Conservation (phyloP, 2,329 filamentous ascomycete species). For the Aspergillus tanneri region DNA sequence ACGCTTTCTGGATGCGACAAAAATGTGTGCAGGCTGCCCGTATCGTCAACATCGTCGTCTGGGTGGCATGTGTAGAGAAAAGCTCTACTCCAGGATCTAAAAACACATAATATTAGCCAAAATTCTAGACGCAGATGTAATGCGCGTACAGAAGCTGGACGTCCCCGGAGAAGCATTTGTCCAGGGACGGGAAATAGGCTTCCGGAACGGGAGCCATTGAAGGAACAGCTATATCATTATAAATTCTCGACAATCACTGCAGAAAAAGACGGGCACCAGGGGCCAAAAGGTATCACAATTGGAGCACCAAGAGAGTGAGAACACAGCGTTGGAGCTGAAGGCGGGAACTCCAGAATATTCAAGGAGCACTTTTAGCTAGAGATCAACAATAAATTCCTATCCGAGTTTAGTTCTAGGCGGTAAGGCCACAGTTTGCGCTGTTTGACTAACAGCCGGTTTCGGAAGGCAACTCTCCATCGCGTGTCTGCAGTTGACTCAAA, state of each 20-base stretch:
- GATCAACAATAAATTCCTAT: constrained; percentile 42
- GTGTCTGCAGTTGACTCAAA: constrained; percentile 4
- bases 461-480: constrained; percentile 17
- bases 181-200: constrained; percentile 79
- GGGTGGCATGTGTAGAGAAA: constrained; percentile 52
- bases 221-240: constrained; percentile 44
- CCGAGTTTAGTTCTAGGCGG: constrained; percentile 37
- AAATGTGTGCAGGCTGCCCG: constrained; percentile 63
- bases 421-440: constrained; percentile 25
- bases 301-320: background rate
- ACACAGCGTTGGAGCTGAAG: constrained; percentile 19
- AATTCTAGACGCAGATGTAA: background rate
- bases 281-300: constrained; percentile 2
- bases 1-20: constrained; percentile 68
- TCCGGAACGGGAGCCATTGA: constrained; percentile 70
- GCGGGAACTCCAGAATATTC: constrained; percentile 32
- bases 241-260: constrained; percentile 18
- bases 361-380: constrained; percentile 28
- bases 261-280: constrained; percentile 8
- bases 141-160: constrained; percentile 68
- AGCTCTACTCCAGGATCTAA: constrained; percentile 60
- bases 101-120: constrained; percentile 22
- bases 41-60: constrained; percentile 50
- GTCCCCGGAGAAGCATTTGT: constrained; percentile 79
- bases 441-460: constrained; percentile 16